Base-by-base conservation (phyloP, 1,284 basidiomycete species). In the Flammula alnicola region DNA sequence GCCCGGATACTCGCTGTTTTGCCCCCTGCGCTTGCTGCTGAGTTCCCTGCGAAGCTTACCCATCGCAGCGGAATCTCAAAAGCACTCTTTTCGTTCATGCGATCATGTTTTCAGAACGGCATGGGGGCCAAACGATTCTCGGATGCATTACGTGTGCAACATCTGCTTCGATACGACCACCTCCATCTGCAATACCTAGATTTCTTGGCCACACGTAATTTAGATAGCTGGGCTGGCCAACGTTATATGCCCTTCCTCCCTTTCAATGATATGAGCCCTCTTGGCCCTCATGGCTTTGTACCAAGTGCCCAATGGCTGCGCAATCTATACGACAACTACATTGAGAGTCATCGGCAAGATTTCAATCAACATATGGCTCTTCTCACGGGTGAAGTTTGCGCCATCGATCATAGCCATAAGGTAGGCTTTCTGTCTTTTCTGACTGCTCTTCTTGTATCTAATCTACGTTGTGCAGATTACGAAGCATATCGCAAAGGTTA, bases 341-440 rank as follows among this genome's bases (percentile, higher is more conserved):
- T 68, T 12, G 57, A 61, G 22, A 16, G 36, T 1, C 61, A 63
- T 44, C 39, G 31, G 6, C 6, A 36, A 1, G 44, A 61, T 4
- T 47, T 63, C n/a, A 55, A 63, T 45, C 63, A 66, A 36, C 59
- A 63, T 41, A 63, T 35, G 0, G 47, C 63, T 2, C 57, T 64
- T 54, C 55, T 64, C 1, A 45, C 51, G 3, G 56, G 31, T 4
- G 20, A 49, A 1, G 61, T 65, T 6, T 56, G 56, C 54, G 59
- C 55, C 0, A 54, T 65, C 52, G 64, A 67, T 44, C 66, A 67
- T 44, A 66, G 65, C 29, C 57, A 61, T 32, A 64, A 66, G 58
- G 63, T 63, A 29, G 3, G 47, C 38, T 49, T 29, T 61, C n/a
- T 68, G n/a, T n/a, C 8, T n/a, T 30, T n/a, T 30, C 27, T 30